Evolutionary conservation across 306 rosid genomes (phyloP).

Genomic region (Albizia julibrissin): DNA sequence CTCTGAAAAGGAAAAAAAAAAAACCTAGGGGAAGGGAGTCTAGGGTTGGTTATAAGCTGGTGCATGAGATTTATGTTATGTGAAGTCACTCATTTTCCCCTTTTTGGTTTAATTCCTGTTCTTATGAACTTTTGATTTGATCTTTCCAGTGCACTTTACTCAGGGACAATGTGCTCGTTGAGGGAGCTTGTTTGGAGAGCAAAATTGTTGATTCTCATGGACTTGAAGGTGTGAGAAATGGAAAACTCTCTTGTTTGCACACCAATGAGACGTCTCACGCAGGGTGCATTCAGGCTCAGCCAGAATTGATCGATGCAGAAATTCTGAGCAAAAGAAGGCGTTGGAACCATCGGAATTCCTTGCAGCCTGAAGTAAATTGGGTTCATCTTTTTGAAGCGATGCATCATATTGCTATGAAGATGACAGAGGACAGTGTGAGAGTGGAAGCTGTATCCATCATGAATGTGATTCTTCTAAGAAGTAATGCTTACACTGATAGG

Average conservation of each 20-base stretch:
- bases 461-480: constrained; percentile 61
- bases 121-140: constrained; percentile 97
- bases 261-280: constrained; percentile 27
- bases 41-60: constrained; percentile 25
- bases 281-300: constrained; percentile 22
- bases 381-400: constrained; percentile 51
- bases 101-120: constrained; percentile 38
- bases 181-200: constrained; percentile 50
- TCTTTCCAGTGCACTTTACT: constrained; percentile 98
- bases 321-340: constrained; percentile 40
- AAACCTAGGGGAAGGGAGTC: not conserved
- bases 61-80: constrained; percentile 23
- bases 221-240: constrained; percentile 43
- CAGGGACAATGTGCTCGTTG: constrained; percentile 83
- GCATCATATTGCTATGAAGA: constrained; percentile 59
- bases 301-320: constrained; percentile 35
- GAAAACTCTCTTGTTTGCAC: constrained; percentile 28
- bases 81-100: constrained; percentile 4
- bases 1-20: not conserved
- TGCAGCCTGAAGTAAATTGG: constrained; percentile 67
- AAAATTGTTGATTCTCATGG: constrained; percentile 42
- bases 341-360: constrained; percentile 46
- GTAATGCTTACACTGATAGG: constrained; percentile 65
- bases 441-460: constrained; percentile 65
- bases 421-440: constrained; percentile 65